A percentile compares a stretch with the other conserved stretches of the same genome.
These are phyloP conservation scores for Lentinula raphanica DNA, from an alignment of 768 basidiomycete species.

Conservation along the genomic window DNA sequence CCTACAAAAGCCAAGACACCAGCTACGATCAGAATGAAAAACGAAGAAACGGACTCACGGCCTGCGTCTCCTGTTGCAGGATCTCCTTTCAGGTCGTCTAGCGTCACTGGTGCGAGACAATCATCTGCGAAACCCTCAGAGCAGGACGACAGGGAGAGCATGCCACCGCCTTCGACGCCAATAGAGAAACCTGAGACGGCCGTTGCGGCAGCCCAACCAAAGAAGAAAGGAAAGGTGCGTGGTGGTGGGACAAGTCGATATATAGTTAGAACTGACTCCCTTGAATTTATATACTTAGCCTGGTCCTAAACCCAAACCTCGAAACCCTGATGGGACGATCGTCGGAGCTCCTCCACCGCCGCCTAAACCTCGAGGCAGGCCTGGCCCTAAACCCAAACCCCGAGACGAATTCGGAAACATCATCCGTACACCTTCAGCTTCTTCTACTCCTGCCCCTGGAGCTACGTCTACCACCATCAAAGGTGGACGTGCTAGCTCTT, in stretches of 20 bases:
- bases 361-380: conserved; percentile 11
- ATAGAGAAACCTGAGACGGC: conserved; percentile 1
- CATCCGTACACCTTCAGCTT: conserved; percentile 9
- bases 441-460: conserved; percentile 14
- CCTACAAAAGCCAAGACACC: not conserved
- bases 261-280: not conserved
- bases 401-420: conserved; percentile 8
- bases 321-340: conserved; percentile 21
- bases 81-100: not conserved
- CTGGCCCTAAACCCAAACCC: conserved; percentile 14
- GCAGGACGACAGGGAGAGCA: conserved; percentile 44
- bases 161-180: conserved; percentile 43
- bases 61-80: conserved; percentile 2
- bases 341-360: conserved; percentile 11
- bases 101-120: not conserved
- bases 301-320: conserved; percentile 27
- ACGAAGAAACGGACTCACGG: conserved; percentile 4
- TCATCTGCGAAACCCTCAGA: conserved; percentile 10
- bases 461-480: not conserved
- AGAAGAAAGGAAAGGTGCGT: conserved; percentile 19
- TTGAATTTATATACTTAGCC: conserved; percentile 15
- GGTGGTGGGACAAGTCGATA: not conserved
- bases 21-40: not conserved
- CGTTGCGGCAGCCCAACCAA: not conserved
- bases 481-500: conserved; percentile 11